These are phyloP conservation scores for Aspergillus sp. DNA, from an alignment of 2,329 filamentous ascomycete genomes.

Conservation along the genomic window DNA sequence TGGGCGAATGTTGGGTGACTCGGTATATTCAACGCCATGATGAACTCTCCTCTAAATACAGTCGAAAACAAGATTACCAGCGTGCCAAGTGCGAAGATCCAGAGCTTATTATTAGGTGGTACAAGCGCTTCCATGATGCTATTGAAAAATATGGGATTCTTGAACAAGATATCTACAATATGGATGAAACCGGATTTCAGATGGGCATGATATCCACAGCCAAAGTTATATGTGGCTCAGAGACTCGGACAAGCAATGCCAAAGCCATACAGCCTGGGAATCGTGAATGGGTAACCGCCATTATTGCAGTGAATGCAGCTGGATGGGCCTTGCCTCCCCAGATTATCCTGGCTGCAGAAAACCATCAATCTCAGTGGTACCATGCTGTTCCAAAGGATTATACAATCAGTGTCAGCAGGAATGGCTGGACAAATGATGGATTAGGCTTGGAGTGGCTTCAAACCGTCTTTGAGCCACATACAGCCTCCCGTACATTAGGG, in stretches of 20 bases:
- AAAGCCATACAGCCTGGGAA: conserved; percentile 5
- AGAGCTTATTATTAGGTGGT: conserved; percentile 1
- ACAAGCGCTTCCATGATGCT: not conserved
- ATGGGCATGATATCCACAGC: conserved; percentile 3
- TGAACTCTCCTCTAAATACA: not conserved
- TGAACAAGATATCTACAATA: conserved; percentile 3
- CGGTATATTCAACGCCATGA: not conserved
- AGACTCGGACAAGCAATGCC: conserved; percentile 1
- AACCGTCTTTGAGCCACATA: too few relatives aligned
- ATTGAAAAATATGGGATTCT: not conserved
- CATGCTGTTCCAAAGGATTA: not conserved
- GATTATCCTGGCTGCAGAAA: conserved; percentile 1
- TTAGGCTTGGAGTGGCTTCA: too few relatives aligned
- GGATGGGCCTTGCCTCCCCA: not conserved
- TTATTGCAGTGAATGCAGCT: conserved; percentile 5
- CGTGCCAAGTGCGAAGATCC: conserved; percentile 2
- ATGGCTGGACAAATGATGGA: not conserved
- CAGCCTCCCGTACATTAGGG: not conserved
- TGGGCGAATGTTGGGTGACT: not conserved
- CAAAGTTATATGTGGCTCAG: conserved; percentile 7
- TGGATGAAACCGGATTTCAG: too few relatives aligned
- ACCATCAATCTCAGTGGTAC: not conserved
- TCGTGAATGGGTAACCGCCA: conserved; percentile 9
- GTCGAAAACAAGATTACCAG: not conserved
- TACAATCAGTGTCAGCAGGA: not conserved